Base-by-base conservation (phyloP, 352 stramenopile species). In the Phytophthora ohioensis region DNA sequence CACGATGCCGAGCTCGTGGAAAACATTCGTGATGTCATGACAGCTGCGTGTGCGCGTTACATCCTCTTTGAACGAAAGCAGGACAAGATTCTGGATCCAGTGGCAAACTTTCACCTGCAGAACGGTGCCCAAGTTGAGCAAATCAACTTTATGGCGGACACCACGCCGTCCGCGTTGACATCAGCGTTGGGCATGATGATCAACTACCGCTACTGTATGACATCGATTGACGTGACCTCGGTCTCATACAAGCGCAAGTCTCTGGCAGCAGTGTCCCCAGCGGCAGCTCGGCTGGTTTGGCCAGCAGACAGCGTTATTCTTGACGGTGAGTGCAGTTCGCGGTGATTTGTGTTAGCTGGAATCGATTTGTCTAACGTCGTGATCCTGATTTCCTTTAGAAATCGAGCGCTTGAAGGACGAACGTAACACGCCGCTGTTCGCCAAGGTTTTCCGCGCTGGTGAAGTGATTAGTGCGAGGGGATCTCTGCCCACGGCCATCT, bases 141-240 rank as follows among this genome's bases (percentile, higher is more conserved):
- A 51, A 78, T 96, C 57, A 94, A 96, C 54, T 96, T 94, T 54
- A 76, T 89, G 38, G 88, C 87, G 0, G 86, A 96, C 61, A 78
- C 76, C 13, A 90, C 85, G 3, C 63, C 71, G 7, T 72, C 79
- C 15, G 81, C 80, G 9, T 61, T 93, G 36, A 57, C 60, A 13
- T 78, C 57, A 7, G 79, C 84, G 21, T 78, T 90, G 5, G 84
- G 82, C 7, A 88, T 92, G 69, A 96, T 96, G 88, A 91, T 96
- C 75, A 96, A 96, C 68, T 96, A 96, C 59, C 85, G 88, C 48
- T 96, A 96, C 60, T 91, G 84, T 60, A 94, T 96, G 84, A 92
- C 76, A 5, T 91, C 83, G 34, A 87, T 92, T 52, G 81, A 92
- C 32, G 70, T 81, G 5, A 94, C 88, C 11, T 94, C 87, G 3